phyloP scores from a whole-genome alignment of 441 rosid genomes.

The Populus hybrid region DNA sequence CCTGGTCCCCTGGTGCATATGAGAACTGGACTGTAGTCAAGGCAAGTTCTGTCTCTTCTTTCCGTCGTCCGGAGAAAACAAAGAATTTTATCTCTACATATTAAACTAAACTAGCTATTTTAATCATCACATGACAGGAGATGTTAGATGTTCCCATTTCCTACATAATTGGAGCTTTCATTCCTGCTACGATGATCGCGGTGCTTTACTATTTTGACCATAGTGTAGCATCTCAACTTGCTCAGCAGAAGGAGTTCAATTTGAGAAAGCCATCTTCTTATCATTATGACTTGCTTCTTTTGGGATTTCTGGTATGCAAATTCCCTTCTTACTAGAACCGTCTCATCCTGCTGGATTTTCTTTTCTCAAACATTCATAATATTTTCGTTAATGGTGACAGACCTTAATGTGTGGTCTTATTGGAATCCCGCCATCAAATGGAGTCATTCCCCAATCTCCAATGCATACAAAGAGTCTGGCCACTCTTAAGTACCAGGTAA shows the following conservation, averaged over 20 bases:
- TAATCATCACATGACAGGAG: constrained; percentile 41
- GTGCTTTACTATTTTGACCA: constrained; percentile 54
- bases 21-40: constrained; percentile 82
- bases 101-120: neutral
- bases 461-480: constrained; percentile 97
- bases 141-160: constrained; percentile 72
- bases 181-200: constrained; percentile 96
- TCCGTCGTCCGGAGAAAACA: neutral
- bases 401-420: constrained; percentile 83
- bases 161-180: constrained; percentile 85
- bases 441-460: constrained; percentile 96
- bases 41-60: constrained; percentile 32
- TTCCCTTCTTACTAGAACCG: neutral
- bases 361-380: neutral
- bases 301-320: constrained; percentile 69
- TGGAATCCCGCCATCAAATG: constrained; percentile 91
- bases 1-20: constrained; percentile 96
- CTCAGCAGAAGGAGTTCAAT: constrained; percentile 91
- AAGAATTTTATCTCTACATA: neutral
- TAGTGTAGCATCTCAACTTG: constrained; percentile 70
- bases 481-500: constrained; percentile 85
- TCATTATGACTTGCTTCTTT: constrained; percentile 83
- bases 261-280: constrained; percentile 87
- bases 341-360: neutral
- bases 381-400: constrained; percentile 28